Evolutionary conservation across 2,329 filamentous ascomycete species (phyloP).

Genomic region (Boeremia exigua): DNA sequence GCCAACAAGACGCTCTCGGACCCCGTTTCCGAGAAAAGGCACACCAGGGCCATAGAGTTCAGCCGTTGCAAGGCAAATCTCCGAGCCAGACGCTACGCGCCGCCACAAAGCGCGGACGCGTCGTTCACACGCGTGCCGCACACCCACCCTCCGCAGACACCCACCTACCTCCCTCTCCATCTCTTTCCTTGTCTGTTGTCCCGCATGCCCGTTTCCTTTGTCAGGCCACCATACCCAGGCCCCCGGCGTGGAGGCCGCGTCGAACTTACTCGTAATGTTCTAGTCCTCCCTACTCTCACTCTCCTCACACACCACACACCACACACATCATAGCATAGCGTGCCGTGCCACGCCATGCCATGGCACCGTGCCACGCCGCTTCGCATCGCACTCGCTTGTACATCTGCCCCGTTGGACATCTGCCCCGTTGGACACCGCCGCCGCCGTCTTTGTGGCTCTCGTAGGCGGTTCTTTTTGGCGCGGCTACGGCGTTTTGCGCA

Average conservation of each 20-base stretch:
- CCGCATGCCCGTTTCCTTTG: conserved; percentile 4
- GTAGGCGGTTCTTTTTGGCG: too few relatives aligned
- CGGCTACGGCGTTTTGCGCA: too few relatives aligned
- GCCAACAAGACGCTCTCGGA: not conserved
- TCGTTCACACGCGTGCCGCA: not conserved
- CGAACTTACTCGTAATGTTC: conserved; percentile 41
- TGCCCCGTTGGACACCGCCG: too few relatives aligned
- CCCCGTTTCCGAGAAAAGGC: not conserved
- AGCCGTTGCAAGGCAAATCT: conserved; percentile 14
- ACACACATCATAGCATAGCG: conserved; percentile 5
- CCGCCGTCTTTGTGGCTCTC: too few relatives aligned
- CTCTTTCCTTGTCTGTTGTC: not conserved
- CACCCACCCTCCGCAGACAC: not conserved
- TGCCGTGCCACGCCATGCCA: not conserved
- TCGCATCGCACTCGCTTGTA: conserved; percentile 6
- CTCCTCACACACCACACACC: conserved; percentile 26
- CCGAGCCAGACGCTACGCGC: conserved; percentile 1
- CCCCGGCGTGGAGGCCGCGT: conserved; percentile 29
- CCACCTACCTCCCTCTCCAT: not conserved
- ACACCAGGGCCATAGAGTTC: conserved; percentile 8
- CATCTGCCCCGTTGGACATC: not conserved
- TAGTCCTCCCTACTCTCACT: conserved; percentile 40
- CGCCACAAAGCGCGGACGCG: not conserved
- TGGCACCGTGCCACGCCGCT: not conserved
- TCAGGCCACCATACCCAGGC: conserved; percentile 7